These are phyloP conservation scores for Geotrichum australiense DNA, from an alignment of 1,139 yeast genomes.

Conservation along the genomic window DNA sequence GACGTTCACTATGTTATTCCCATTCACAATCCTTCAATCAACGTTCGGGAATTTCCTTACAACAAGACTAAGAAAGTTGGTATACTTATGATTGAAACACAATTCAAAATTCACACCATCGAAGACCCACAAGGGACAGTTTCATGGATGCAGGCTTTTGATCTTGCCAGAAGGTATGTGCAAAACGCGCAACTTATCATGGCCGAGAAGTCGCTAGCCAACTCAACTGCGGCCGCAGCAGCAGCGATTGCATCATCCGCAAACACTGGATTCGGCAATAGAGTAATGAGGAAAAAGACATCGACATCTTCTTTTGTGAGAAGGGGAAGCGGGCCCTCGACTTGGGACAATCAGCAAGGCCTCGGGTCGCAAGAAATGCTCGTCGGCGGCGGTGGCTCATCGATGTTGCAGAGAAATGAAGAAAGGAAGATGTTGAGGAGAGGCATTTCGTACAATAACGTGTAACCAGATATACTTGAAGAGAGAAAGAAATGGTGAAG, in stretches of 20 bases:
- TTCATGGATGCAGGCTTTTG: conserved; percentile 33
- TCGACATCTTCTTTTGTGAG: conserved; percentile 9
- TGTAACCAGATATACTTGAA: too few species aligned
- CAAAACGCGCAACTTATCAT: conserved; percentile 23
- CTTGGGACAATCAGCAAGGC: neutral
- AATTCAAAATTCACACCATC: conserved; percentile 32
- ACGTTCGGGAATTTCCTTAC: conserved; percentile 31
- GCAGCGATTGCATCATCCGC: conserved; percentile 28
- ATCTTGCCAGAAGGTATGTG: conserved; percentile 27
- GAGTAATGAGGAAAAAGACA: neutral
- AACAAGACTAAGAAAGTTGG: conserved; percentile 28
- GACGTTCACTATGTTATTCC: conserved; percentile 33
- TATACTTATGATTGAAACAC: conserved; percentile 31
- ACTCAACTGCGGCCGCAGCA: conserved; percentile 33
- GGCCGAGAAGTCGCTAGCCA: conserved; percentile 21
- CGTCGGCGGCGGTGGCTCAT: conserved; percentile 5
- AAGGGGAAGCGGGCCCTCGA: neutral
- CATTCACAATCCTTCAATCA: conserved; percentile 31
- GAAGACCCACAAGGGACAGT: conserved; percentile 32
- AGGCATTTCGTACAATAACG: conserved; percentile 3
- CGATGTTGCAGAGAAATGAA: conserved; percentile 16
- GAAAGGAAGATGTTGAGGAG: conserved; percentile 13
- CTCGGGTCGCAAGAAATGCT: neutral
- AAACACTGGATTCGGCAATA: neutral
- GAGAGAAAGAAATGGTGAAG: too few species aligned